Percentiles rank a stretch among this genome's conserved stretches.
Evolutionary conservation across 202 grass and related monocot species (phyloP).

Genomic region (Setaria viridis): DNA sequence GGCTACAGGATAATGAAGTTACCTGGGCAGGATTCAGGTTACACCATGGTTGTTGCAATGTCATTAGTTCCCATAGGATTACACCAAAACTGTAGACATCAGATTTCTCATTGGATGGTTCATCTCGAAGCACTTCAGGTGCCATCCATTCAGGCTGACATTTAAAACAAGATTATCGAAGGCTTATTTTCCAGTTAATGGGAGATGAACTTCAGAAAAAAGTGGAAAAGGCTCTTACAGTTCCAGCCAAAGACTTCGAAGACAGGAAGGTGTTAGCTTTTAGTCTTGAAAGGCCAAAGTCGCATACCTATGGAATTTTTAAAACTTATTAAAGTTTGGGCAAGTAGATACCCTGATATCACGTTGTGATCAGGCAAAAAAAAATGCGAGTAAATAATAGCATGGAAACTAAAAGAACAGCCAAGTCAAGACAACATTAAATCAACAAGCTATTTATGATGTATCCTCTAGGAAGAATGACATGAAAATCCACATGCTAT

Average conservation of each 20-base stretch:
- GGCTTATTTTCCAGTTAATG: neutral
- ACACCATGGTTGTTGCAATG: slow-evolving; percentile 95
- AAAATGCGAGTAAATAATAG: neutral
- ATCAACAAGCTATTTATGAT: slow-evolving; percentile 17
- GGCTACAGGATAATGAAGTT: slow-evolving; percentile 7
- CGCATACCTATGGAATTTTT: slow-evolving; percentile 69
- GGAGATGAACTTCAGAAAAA: slow-evolving; percentile 16
- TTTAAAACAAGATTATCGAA: slow-evolving; percentile 47
- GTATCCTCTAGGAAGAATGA: neutral
- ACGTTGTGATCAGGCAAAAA: neutral
- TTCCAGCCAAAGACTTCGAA: slow-evolving; percentile 96
- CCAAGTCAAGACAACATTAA: neutral
- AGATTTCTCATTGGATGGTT: slow-evolving; percentile 99
- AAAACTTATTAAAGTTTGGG: slow-evolving; percentile 33
- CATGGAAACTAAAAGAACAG: slow-evolving; percentile 10
- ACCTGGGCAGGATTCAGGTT: slow-evolving; percentile 97
- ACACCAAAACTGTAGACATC: slow-evolving; percentile 97
- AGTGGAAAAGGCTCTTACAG: slow-evolving; percentile 66
- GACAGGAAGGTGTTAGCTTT: slow-evolving; percentile 95
- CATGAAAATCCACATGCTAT: slow-evolving; percentile 24
- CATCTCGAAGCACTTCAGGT: slow-evolving; percentile 92
- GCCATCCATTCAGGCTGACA: slow-evolving; percentile 99
- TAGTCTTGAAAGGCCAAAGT: slow-evolving; percentile 97
- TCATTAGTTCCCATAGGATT: slow-evolving; percentile 98
- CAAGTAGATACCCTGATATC: slow-evolving; percentile 5